A percentile compares a stretch with the other conserved stretches of the same genome.
phyloP scores from a whole-genome alignment of 169 alveolate species.

The Fabrea salina region DNA sequence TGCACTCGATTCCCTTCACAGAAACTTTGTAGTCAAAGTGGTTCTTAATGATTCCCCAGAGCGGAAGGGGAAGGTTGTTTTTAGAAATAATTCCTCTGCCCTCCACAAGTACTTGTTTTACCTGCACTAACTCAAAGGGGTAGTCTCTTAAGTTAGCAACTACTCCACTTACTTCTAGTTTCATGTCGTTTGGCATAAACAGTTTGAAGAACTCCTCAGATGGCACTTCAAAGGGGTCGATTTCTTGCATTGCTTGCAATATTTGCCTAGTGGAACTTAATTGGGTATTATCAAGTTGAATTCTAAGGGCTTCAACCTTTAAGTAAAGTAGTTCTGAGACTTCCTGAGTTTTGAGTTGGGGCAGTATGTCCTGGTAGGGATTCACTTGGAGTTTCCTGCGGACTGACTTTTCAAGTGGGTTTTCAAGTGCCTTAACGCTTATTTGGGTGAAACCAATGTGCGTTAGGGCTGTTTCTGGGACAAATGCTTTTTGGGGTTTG shows the following conservation, averaged over 20 bases:
- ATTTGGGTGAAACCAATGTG: neutral
- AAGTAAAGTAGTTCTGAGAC: neutral
- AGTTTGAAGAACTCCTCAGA: neutral
- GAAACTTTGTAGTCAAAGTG: neutral
- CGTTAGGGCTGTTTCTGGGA: neutral
- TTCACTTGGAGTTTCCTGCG: neutral
- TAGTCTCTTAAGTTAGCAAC: neutral
- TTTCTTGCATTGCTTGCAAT: neutral
- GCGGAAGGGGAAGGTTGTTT: neutral
- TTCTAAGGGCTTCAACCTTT: neutral
- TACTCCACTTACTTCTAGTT: neutral
- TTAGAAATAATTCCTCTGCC: neutral
- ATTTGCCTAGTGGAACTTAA: neutral
- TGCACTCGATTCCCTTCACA: neutral
- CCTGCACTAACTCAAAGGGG: neutral
- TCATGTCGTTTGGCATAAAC: neutral
- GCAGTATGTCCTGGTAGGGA: neutral
- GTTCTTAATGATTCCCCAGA: neutral
- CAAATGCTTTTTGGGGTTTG: neutral
- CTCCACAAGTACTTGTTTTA: neutral
- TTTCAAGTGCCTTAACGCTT: neutral
- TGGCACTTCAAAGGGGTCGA: neutral
- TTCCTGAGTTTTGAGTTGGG: neutral
- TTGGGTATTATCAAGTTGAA: neutral
- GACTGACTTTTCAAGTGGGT: neutral